Evolutionary conservation across 768 basidiomycete species (phyloP).

Genomic region (Rhizopogon sp.): DNA sequence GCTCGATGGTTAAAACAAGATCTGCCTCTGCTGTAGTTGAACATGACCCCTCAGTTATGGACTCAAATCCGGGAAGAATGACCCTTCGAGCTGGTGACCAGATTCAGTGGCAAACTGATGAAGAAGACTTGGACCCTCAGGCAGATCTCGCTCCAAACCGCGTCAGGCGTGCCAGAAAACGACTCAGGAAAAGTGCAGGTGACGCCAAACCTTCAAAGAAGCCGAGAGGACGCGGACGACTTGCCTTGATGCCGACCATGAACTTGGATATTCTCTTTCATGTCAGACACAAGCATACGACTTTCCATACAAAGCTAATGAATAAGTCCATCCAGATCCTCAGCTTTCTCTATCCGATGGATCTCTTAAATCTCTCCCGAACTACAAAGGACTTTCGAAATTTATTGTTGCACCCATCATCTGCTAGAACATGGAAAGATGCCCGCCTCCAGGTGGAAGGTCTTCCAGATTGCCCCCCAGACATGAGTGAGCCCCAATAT

Average conservation of each 20-base stretch:
- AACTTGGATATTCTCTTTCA: slow-evolving; percentile 6
- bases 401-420: slow-evolving; percentile 23
- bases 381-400: slow-evolving; percentile 30
- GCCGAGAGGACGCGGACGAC: neutral
- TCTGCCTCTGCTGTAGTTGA: neutral
- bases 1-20: neutral
- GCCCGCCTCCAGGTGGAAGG: slow-evolving; percentile 29
- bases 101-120: neutral
- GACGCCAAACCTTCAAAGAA: neutral
- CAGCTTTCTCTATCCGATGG: slow-evolving; percentile 31
- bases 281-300: neutral
- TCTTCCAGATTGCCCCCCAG: slow-evolving; percentile 38
- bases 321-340: slow-evolving; percentile 27
- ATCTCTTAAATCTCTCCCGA: slow-evolving; percentile 36
- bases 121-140: neutral
- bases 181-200: neutral
- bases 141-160: neutral
- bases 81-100: neutral
- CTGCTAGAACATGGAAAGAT: slow-evolving; percentile 30
- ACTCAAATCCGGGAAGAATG: neutral
- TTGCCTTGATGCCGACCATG: slow-evolving; percentile 26
- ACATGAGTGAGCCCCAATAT: slow-evolving; percentile 41
- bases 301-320: neutral
- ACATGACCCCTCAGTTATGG: neutral
- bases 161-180: neutral